A percentile compares a stretch with the other conserved stretches of the same genome.
These are phyloP conservation scores for Penicillium chermesinum DNA, from an alignment of 495 filamentous ascomycete genomes.

Conservation along the genomic window DNA sequence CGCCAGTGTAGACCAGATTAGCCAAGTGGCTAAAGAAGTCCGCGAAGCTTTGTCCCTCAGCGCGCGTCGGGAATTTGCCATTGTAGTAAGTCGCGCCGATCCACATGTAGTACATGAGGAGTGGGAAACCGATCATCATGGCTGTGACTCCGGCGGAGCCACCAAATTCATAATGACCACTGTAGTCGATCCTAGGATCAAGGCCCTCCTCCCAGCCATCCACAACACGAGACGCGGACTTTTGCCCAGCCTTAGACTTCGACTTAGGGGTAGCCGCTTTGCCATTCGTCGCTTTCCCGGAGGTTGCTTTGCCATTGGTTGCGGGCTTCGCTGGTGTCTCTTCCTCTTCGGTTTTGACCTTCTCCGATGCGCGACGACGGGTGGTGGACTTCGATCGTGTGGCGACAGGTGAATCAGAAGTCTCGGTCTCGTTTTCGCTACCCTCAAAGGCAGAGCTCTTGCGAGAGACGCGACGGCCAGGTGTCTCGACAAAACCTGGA, in stretches of 20 bases:
- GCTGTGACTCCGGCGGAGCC: conserved; percentile 68
- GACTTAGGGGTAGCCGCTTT: conserved; percentile 27
- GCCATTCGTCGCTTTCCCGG: conserved; percentile 42
- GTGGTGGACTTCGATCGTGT: conserved; percentile 25
- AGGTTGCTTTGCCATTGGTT: conserved; percentile 38
- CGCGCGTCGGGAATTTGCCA: conserved; percentile 68
- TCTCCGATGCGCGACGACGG: conserved; percentile 31
- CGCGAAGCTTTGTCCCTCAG: conserved; percentile 55
- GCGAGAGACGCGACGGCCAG: conserved; percentile 42
- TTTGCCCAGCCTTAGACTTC: conserved; percentile 1
- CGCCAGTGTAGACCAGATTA: conserved; percentile 69
- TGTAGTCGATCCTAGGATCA: conserved; percentile 75
- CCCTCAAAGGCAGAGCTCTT: conserved; percentile 36
- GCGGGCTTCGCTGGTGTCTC: conserved; percentile 20
- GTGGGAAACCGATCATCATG: conserved; percentile 90
- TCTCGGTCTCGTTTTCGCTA: conserved; percentile 21
- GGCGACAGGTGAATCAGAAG: conserved; percentile 26
- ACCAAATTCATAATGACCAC: conserved; percentile 82
- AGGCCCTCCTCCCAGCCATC: conserved; percentile 63
- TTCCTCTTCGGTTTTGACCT: conserved; percentile 31
- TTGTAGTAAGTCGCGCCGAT: conserved; percentile 88
- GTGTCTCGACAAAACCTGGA: conserved; percentile 55
- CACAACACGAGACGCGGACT: conserved; percentile 40
- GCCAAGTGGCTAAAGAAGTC: conserved; percentile 66
- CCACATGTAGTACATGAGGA: conserved; percentile 99